A percentile compares a stretch with the other conserved stretches of the same genome.
Conservation (phyloP, 495 filamentous ascomycete genomes). For the Aspergillus avenaceus region DNA sequence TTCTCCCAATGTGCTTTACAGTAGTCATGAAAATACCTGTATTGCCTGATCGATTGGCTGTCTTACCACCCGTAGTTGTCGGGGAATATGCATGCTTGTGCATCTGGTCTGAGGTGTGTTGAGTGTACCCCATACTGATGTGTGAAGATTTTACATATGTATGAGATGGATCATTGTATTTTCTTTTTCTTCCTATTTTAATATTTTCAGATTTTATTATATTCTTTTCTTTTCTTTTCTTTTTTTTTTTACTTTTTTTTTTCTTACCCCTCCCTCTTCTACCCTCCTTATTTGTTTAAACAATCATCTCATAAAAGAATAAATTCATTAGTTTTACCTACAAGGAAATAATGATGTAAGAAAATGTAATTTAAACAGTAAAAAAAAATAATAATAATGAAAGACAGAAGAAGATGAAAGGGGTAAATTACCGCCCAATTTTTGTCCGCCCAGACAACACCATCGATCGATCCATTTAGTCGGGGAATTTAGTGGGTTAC, state of each 20-base stretch:
- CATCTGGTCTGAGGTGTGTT: neutral
- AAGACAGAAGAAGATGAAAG: neutral
- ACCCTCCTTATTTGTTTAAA: constrained; percentile 9
- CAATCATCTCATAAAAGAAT: neutral
- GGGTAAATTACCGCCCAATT: neutral
- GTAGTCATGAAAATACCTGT: constrained; percentile 6
- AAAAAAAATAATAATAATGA: neutral
- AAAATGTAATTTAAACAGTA: neutral
- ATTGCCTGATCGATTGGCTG: constrained; percentile 16
- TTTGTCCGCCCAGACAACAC: constrained; percentile 2
- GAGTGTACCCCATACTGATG: neutral
- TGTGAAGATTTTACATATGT: neutral
- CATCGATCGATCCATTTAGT: constrained; percentile 13
- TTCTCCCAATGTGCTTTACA: constrained; percentile 3
- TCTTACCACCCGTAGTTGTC: constrained; percentile 1
- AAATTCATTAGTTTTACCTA: neutral
- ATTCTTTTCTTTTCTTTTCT: neutral
- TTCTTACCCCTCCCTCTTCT: neutral
- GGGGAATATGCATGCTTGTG: constrained; percentile 11
- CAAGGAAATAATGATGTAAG: neutral
- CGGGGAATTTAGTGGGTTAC: constrained; percentile 7
- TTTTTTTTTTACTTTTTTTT: constrained; percentile 3
- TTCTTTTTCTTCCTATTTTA: neutral
- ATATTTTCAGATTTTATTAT: too few species aligned
- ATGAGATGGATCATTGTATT: neutral